Percentiles rank a stretch among this genome's conserved stretches.
Conservation (phyloP, 768 basidiomycete species). For the Lentinula guzmanii region DNA sequence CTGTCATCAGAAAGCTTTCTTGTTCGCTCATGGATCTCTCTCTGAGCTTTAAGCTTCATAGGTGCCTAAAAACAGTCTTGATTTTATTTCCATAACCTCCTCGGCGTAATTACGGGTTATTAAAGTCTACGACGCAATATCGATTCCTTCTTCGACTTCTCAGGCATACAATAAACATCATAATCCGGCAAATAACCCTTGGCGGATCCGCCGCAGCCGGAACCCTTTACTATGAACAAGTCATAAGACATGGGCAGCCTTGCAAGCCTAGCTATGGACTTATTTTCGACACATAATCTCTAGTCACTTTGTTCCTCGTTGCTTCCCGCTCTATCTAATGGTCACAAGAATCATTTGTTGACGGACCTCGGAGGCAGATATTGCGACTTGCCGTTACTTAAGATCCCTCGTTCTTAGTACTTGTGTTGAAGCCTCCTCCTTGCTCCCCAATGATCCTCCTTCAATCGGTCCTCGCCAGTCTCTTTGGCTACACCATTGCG, state of each 20-base stretch:
- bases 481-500: not conserved
- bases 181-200: not conserved
- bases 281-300: too few relatives aligned
- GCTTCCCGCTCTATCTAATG: not conserved
- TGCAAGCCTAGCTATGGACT: not conserved
- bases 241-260: not conserved
- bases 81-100: not conserved
- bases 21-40: too few relatives aligned
- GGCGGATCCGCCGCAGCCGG: not conserved
- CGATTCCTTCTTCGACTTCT: too few relatives aligned
- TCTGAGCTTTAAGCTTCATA: too few relatives aligned
- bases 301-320: not conserved
- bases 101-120: not conserved
- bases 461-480: not conserved
- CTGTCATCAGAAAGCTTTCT: too few relatives aligned
- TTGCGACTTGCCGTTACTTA: not conserved
- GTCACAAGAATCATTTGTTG: not conserved
- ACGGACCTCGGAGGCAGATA: not conserved
- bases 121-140: not conserved
- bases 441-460: not conserved
- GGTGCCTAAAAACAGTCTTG: too few relatives aligned
- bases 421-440: not conserved
- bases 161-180: not conserved
- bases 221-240: not conserved
- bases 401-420: not conserved